These are phyloP conservation scores for Pleurozium schreberi DNA, from an alignment of 225 moss, liverwort and hornwort genomes.

Conservation along the genomic window DNA sequence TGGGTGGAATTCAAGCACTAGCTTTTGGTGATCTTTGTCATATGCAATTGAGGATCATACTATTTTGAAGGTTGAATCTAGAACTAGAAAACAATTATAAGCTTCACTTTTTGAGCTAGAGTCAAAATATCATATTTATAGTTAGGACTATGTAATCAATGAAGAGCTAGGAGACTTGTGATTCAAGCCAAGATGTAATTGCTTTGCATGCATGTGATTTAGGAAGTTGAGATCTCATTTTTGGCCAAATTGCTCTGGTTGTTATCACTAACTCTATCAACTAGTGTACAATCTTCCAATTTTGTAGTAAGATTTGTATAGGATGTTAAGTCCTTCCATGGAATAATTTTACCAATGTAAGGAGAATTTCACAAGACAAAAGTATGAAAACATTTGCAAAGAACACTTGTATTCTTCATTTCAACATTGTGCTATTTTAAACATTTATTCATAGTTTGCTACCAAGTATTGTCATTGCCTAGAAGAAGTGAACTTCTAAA, in stretches of 20 bases:
- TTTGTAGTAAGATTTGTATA: neutral
- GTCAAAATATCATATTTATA: neutral
- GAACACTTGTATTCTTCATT: neutral
- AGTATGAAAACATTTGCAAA: neutral
- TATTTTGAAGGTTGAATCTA: no score
- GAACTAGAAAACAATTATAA: no score
- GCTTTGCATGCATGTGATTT: neutral
- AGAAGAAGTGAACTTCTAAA: neutral
- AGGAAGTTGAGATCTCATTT: neutral
- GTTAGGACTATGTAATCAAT: rapidly evolving
- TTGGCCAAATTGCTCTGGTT: neutral
- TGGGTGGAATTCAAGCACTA: no score
- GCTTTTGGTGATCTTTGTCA: neutral
- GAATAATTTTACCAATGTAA: neutral
- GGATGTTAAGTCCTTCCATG: neutral
- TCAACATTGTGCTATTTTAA: neutral
- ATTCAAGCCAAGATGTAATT: neutral
- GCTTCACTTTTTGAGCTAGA: neutral
- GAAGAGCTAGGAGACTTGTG: neutral
- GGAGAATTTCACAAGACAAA: no score
- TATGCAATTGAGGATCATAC: neutral
- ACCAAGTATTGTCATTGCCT: neutral
- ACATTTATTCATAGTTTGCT: neutral
- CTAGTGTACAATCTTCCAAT: neutral
- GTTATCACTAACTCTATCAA: neutral